Base-by-base conservation (phyloP, 768 basidiomycete species). In the Tylopilus rubrobrunneus region DNA sequence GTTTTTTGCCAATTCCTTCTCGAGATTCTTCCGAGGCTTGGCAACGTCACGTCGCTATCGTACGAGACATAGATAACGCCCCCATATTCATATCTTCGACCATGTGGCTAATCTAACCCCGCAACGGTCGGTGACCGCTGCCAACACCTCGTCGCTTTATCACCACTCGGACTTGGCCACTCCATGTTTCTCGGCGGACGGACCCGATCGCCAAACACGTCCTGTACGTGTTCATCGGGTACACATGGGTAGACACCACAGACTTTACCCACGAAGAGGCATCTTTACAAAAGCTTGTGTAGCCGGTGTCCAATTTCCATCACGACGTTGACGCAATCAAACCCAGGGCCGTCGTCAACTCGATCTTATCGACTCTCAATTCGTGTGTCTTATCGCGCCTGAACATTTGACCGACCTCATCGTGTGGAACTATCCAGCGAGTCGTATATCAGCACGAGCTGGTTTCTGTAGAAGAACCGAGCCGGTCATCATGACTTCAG, bases 61-160 rank as follows among this genome's bases (percentile, higher is more conserved):
- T 56, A 53, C 44, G 14, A 48, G 46, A 37, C 14, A n/a, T 4
- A 8, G 47, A 36, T 34, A 39, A 39, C 37, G 39, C 10, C 29
- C 5, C 29, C 29, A 8, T 14, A 8, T 12, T 28, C 52, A 44
- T 25, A 17, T 29, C 54, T 56, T 45, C 34, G 23, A 7, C 41
- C 36, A 46, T 28, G 29, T 12, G 33, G 36, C 42, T 45, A 48
- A 40, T 39, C 34, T 57, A 60, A 57, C 51, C 46, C 59, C 59
- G 51, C 57, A 43, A 39, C 29, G 14, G 34, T 12, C 34, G 31
- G 10, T 25, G 25, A 31, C n/a, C 23, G n/a, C n/a, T n/a, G n/a
- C n/a, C n/a, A n/a, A n/a, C n/a, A n/a, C 31, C 28, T 28, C 45
- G 11, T 39, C 34, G 25, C 34, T 8, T 29, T 43, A 56, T 55